Base-by-base conservation (phyloP, 2,329 filamentous ascomycete species). In the Nothomitra cinnamomea region DNA sequence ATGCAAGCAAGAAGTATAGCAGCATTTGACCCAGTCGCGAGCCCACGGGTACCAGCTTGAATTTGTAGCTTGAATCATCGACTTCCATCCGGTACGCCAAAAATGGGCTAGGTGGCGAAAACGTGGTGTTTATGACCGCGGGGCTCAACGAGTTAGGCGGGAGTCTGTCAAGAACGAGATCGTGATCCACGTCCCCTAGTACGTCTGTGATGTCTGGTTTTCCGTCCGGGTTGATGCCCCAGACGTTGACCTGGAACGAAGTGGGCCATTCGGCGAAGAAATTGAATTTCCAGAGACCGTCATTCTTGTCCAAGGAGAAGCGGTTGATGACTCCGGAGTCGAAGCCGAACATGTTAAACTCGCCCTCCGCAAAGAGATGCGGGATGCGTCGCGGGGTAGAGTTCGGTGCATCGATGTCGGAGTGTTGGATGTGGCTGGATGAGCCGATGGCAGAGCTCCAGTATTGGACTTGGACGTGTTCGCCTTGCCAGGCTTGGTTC, bases 241-340 rank as follows among this genome's bases (percentile, higher is more conserved):
- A 83, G 3, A 80, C 70, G 58, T 82, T 83, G 55, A 82, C 66
- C 60, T 82, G 79, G 54, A 78, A 73, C 49, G 73, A 66, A 2
- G 75, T 73, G 4, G 80, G 80, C 74, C 78, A 83, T 60, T 83
- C 80, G 2, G 72, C 69, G 71, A 81, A 75, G 56, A 82, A 78
- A 57, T 78, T 70, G 58, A 75, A 77, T 19, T 70, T 66, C 80
- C 80, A 83, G 2, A 67, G 64, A 15, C 71, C 69, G 52, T 78
- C 69, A 5, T 32, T 32, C 19, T 65, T 63, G 4, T 67, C 67
- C 45, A 76, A 70, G 19, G 67, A 61, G 66, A 82, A 74, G 4
- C 65, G 57, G 53, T 79, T 79, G 1, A 68, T 62, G 19, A 82
- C 61, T 2, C 80, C 80, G 22, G 72, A 69, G 60, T 83, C 80